These are phyloP conservation scores for Annulohypoxylon moriforme DNA, from an alignment of 495 filamentous ascomycete genomes.

Conservation along the genomic window DNA sequence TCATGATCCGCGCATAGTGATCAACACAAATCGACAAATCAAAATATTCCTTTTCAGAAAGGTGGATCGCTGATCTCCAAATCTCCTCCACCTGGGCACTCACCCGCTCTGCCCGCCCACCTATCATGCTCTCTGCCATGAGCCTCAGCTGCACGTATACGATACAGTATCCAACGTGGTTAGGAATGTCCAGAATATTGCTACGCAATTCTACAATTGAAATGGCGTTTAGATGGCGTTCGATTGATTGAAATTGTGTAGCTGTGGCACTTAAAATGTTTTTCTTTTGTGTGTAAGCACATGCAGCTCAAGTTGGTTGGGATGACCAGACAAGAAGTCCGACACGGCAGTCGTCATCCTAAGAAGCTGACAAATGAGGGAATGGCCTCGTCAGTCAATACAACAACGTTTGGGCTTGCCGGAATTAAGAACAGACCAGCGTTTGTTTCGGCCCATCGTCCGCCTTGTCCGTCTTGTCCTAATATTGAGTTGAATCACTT, in stretches of 20 bases:
- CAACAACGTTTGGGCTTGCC: conserved; percentile 23
- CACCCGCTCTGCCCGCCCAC: not conserved
- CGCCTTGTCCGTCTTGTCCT: not conserved
- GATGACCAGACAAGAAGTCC: conserved; percentile 13
- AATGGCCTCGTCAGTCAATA: conserved; percentile 5
- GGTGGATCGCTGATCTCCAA: not conserved
- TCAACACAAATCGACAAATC: conserved; percentile 21
- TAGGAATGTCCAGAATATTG: not conserved
- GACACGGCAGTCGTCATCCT: conserved; percentile 18
- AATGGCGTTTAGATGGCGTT: not conserved
- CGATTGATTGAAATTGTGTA: not conserved
- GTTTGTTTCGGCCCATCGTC: conserved; percentile 11
- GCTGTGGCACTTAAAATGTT: not conserved
- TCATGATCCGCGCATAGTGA: conserved; percentile 29
- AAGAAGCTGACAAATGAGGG: conserved; percentile 27
- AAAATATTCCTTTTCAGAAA: not conserved
- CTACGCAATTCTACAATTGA: not conserved
- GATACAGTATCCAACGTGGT: not conserved
- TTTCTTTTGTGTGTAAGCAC: not conserved
- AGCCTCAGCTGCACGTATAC: conserved; percentile 16
- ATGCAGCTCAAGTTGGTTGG: not conserved
- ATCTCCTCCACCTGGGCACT: conserved; percentile 6
- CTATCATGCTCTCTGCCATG: conserved; percentile 11
- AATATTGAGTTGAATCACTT: not conserved
- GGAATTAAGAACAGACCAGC: not conserved